Base-by-base conservation (phyloP, 352 stramenopile genomes). In the Pythium coloratum region DNA sequence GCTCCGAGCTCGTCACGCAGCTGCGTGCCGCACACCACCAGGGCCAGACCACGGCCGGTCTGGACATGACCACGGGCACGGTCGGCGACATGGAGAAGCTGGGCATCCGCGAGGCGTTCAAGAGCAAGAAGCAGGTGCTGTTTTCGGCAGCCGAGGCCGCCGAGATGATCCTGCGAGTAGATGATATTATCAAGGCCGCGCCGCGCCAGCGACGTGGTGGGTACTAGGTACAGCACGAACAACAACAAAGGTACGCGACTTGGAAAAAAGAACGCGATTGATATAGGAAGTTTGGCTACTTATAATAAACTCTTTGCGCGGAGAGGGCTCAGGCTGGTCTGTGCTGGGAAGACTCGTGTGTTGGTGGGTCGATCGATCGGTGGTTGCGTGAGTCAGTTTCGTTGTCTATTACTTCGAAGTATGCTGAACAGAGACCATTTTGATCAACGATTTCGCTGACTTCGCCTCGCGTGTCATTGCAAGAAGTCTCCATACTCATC, bases 121-220 rank as follows among this genome's bases (percentile, higher is more conserved):
- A 97, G 75, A 98, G 88, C 77, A 99, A 99, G 81, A 89, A 97
- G 67, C 94, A 99, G 71, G 97, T 99, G 66, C 77, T 99, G 6
- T 89, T 99, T 38, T 99, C 95, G 73, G 98, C 98, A 1, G 94
- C 95, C 8, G 98, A 99, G 80, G 98, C 98, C 4, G 97, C 97
- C 5, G 98, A 99, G 77, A 99, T 99, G 97, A 99, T 99, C 80
- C 81, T 99, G 66, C 88, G 98, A 73, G 97, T 99, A 66, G 98
- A 99, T 80, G 96, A 99, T 85, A 98, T 99, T 84, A 98, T 99
- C 81, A 98, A 98, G 72, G 94, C 80, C 61, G 96, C 96, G 24
- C 96, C 96, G 47, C 84, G 95, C 62, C 76, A 97, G 73, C 77
- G 86, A 46, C 32, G 67, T n/a, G 59, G 57, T 40, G 63, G 63